Percentiles rank a stretch among this genome's conserved stretches.
phyloP scores from a whole-genome alignment of 805 yeast species.

The Ogataea philodendri region DNA sequence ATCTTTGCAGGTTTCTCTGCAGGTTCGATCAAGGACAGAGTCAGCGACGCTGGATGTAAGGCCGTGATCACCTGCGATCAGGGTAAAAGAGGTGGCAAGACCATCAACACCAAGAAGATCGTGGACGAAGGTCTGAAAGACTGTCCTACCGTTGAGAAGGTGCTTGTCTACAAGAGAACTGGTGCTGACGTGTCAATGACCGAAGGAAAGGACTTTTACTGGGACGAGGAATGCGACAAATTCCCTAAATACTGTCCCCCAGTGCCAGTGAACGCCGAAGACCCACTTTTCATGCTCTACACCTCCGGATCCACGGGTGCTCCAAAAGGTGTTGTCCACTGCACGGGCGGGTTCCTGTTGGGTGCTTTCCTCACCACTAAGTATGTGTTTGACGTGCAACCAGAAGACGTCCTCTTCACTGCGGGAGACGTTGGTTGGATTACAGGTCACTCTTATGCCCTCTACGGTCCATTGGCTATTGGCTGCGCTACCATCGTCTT shows the following conservation, averaged over 20 bases:
- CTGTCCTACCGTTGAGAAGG: constrained; percentile 75
- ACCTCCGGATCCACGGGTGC: constrained; percentile 98
- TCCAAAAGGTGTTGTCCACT: constrained; percentile 97
- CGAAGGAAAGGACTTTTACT: constrained; percentile 85
- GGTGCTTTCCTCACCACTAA: constrained; percentile 91
- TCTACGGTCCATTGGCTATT: constrained; percentile 85
- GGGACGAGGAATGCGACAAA: constrained; percentile 87
- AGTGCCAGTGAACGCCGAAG: constrained; percentile 83
- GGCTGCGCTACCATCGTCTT: constrained; percentile 93
- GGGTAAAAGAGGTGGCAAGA: constrained; percentile 93
- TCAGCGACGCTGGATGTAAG: constrained; percentile 80
- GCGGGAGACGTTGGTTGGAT: constrained; percentile 99
- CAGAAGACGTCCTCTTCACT: constrained; percentile 84
- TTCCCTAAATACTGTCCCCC: constrained; percentile 87
- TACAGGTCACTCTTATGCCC: constrained; percentile 95
- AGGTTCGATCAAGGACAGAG: constrained; percentile 88
- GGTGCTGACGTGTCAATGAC: constrained; percentile 74
- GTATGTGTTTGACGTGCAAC: constrained; percentile 90
- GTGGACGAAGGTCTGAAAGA: constrained; percentile 89
- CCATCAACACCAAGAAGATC: constrained; percentile 86
- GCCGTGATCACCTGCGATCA: constrained; percentile 93
- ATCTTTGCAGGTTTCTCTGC: constrained; percentile 96
- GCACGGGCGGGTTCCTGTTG: constrained; percentile 90
- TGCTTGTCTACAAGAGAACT: constrained; percentile 85
- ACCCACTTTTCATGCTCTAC: constrained; percentile 91